A percentile compares a stretch with the other conserved stretches of the same genome.
These are phyloP conservation scores for Penicillium frequentans DNA, from an alignment of 2,329 filamentous ascomycete genomes.

Conservation along the genomic window DNA sequence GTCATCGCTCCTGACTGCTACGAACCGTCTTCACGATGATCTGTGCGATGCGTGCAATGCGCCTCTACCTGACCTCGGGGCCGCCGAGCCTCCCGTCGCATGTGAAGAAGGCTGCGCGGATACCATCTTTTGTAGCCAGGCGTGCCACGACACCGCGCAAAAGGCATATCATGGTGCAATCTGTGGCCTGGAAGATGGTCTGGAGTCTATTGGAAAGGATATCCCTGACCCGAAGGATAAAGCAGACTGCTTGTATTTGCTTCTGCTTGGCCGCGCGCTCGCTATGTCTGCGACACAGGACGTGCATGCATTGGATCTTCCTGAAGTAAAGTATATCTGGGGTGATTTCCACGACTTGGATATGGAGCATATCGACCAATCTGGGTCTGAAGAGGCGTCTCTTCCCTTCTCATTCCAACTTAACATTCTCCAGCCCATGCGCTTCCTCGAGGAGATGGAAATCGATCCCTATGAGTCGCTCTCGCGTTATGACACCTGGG, in stretches of 20 bases:
- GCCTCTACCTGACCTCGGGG: conserved; percentile 62
- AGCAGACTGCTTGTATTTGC: conserved; percentile 60
- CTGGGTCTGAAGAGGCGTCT: conserved; percentile 34
- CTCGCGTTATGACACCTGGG: conserved; percentile 49
- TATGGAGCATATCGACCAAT: conserved; percentile 15
- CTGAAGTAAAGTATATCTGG: conserved; percentile 65
- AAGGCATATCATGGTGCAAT: conserved; percentile 59
- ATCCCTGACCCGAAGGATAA: conserved; percentile 57
- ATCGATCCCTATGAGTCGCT: conserved; percentile 57
- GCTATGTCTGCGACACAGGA: conserved; percentile 63
- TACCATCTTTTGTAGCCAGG: conserved; percentile 60
- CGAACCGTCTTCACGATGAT: conserved; percentile 81
- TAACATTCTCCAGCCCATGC: conserved; percentile 59
- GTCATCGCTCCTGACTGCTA: conserved; percentile 82
- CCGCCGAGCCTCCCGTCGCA: conserved; percentile 38
- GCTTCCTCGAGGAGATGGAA: conserved; percentile 64
- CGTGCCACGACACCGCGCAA: conserved; percentile 57
- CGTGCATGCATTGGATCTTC: conserved; percentile 59
- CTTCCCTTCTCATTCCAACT: conserved; percentile 63
- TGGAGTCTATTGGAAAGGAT: conserved; percentile 60
- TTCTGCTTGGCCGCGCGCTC: conserved; percentile 59
- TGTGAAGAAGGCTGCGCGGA: conserved; percentile 57
- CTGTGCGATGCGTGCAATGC: conserved; percentile 88
- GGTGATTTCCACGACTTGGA: conserved; percentile 57
- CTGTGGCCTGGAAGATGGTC: conserved; percentile 52